Percentiles rank a stretch among this genome's conserved stretches.
Evolutionary conservation across 2,329 filamentous ascomycete genomes (phyloP).

Genomic region (Pyrenophora teres): DNA sequence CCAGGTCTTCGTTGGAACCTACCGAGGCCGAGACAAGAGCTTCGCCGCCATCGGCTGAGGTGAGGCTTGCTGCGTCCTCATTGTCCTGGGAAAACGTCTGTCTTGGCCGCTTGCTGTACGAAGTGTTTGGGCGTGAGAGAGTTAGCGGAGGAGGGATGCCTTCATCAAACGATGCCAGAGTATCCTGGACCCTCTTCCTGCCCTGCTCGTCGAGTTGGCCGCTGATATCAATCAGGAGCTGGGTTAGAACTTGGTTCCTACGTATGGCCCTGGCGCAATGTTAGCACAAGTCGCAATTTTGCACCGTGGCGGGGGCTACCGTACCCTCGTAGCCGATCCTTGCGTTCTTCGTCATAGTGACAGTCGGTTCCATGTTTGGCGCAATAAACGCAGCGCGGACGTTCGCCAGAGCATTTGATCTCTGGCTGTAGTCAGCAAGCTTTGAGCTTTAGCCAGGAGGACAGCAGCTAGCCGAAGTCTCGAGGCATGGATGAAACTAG

Average conservation of each 20-base stretch:
- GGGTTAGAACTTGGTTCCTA: slow-evolving; percentile 21
- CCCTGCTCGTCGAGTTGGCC: slow-evolving; percentile 14
- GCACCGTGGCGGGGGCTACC: not conserved
- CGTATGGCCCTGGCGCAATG: slow-evolving; percentile 8
- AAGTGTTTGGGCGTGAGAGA: not conserved
- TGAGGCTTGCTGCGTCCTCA: not conserved
- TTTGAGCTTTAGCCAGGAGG: not conserved
- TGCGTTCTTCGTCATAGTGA: slow-evolving; percentile 39
- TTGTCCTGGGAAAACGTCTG: slow-evolving; percentile 1
- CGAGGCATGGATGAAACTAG: not conserved
- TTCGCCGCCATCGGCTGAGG: slow-evolving; percentile 8
- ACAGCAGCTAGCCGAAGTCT: not conserved
- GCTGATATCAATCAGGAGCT: slow-evolving; percentile 24
- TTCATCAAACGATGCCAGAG: slow-evolving; percentile 16
- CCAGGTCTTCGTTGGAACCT: slow-evolving; percentile 16
- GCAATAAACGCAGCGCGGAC: slow-evolving; percentile 42
- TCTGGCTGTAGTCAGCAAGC: slow-evolving; percentile 19
- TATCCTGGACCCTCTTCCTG: slow-evolving; percentile 14
- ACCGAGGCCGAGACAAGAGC: slow-evolving; percentile 12
- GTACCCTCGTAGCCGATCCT: slow-evolving; percentile 41
- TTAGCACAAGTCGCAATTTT: not conserved
- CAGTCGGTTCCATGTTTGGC: slow-evolving; percentile 30
- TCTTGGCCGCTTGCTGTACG: slow-evolving; percentile 11
- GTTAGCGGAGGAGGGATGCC: slow-evolving; percentile 3
- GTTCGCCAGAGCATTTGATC: slow-evolving; percentile 43